phyloP scores from a whole-genome alignment of 495 filamentous ascomycete genomes.

The Sphaerosporella brunnea region DNA sequence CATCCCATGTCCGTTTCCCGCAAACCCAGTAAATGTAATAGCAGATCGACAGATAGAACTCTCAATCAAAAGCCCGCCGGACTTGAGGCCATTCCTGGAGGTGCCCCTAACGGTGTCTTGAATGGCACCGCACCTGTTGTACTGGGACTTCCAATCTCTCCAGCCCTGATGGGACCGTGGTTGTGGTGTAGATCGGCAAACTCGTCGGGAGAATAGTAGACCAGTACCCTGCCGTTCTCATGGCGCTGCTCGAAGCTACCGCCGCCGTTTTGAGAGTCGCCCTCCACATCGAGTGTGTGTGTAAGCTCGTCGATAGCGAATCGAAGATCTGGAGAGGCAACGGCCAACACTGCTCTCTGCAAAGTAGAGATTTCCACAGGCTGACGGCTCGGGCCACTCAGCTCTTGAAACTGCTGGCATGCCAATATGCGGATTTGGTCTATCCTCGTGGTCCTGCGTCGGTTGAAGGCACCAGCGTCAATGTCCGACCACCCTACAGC shows the following conservation, averaged over 20 bases:
- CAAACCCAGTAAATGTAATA: too few species aligned
- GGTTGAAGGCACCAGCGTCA: constrained; percentile 23
- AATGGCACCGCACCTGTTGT: constrained; percentile 4
- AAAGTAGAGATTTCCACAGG: constrained; percentile 53
- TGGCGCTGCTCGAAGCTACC: constrained; percentile 50
- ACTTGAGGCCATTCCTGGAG: constrained; percentile 16
- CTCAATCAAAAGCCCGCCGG: constrained; percentile 21
- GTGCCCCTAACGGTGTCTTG: constrained; percentile 14
- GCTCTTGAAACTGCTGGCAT: constrained; percentile 19
- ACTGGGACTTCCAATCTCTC: constrained; percentile 36
- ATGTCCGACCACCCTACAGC: constrained; percentile 25
- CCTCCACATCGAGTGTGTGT: constrained; percentile 83
- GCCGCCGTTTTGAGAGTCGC: constrained; percentile 71
- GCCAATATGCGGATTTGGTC: constrained; percentile 21
- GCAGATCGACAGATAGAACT: too few species aligned
- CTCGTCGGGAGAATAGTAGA: constrained; percentile 34
- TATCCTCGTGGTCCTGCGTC: constrained; percentile 16
- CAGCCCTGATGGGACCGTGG: constrained; percentile 23
- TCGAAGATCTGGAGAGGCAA: constrained; percentile 39
- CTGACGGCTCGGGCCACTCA: constrained; percentile 29
- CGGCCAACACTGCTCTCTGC: constrained; percentile 44
- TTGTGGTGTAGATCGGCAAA: constrained; percentile 31
- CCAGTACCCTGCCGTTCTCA: constrained; percentile 31
- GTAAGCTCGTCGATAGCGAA: constrained; percentile 56
- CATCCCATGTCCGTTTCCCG: too few species aligned